phyloP scores from a whole-genome alignment of 2,329 filamentous ascomycete species.

The Neopestalotiopsis sp. region DNA sequence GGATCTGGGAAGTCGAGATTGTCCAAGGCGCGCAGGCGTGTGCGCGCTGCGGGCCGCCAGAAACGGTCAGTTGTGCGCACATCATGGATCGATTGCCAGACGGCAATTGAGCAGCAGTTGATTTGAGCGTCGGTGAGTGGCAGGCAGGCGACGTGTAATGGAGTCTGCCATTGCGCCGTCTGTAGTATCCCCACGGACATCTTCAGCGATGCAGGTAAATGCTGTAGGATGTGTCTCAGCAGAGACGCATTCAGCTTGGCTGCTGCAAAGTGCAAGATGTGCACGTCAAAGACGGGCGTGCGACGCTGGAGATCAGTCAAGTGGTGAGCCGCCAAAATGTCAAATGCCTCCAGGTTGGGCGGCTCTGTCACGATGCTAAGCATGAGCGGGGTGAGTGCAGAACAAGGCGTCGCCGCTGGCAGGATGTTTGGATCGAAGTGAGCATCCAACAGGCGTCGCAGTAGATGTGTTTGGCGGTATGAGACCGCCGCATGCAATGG shows the following conservation, averaged over 20 bases:
- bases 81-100: slow-evolving; percentile 5
- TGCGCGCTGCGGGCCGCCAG: not conserved
- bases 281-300: not conserved
- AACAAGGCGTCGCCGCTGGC: not conserved
- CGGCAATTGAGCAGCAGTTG: not conserved
- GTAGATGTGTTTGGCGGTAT: not conserved
- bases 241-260: not conserved
- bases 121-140: not conserved
- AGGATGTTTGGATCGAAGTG: not conserved
- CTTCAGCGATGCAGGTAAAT: not conserved
- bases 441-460: not conserved
- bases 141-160: not conserved
- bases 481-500: not conserved
- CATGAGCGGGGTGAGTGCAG: not conserved
- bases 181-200: not conserved
- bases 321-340: not conserved
- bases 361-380: not conserved
- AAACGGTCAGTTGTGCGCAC: not conserved
- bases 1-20: not conserved
- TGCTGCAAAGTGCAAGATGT: not conserved
- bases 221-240: not conserved
- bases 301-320: not conserved
- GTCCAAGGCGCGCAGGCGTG: not conserved
- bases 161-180: not conserved
- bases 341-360: not conserved